phyloP scores from a whole-genome alignment of 495 filamentous ascomycete genomes.

The Cercophora newfieldiana region DNA sequence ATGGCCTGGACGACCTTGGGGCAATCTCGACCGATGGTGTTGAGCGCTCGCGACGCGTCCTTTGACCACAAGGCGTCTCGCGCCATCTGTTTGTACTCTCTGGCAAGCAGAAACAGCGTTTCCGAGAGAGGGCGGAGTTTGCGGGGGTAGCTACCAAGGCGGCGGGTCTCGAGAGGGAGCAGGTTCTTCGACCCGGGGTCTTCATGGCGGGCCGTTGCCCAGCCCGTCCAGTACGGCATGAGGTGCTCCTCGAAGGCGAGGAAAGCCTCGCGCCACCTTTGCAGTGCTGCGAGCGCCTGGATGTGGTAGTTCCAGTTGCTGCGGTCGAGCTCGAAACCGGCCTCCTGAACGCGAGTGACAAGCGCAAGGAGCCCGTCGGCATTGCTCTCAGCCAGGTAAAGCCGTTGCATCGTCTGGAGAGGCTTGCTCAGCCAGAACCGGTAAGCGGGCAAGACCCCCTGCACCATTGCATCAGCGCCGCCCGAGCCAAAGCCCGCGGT shows the following conservation, averaged over 20 bases:
- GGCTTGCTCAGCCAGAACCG: conserved; percentile 59
- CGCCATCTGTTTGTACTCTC: conserved; percentile 43
- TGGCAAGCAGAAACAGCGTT: conserved; percentile 42
- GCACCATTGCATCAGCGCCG: conserved; percentile 32
- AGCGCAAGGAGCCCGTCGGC: conserved; percentile 47
- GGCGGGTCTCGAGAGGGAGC: conserved; percentile 40
- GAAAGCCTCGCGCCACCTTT: conserved; percentile 57
- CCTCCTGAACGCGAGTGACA: conserved; percentile 51
- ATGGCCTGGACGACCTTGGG: conserved; percentile 40
- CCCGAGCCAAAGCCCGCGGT: background rate
- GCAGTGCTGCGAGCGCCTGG: conserved; percentile 46
- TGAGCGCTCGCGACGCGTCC: conserved; percentile 24
- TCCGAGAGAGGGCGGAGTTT: conserved; percentile 40
- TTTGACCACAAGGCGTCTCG: conserved; percentile 35
- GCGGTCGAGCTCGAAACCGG: conserved; percentile 68
- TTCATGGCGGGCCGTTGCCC: conserved; percentile 43
- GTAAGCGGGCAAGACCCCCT: conserved; percentile 49
- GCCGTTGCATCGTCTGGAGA: conserved; percentile 61
- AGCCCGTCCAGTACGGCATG: conserved; percentile 74
- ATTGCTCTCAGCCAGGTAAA: conserved; percentile 51
- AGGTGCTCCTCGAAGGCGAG: conserved; percentile 67
- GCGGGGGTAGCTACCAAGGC: conserved; percentile 30
- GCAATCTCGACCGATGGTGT: conserved; percentile 31
- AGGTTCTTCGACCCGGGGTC: conserved; percentile 20
- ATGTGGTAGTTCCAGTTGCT: conserved; percentile 64